Evolutionary conservation across 2,329 filamentous ascomycete genomes (phyloP), one percentile per base, ranked within the genome.

Genomic region (Colletotrichum sp.): DNA sequence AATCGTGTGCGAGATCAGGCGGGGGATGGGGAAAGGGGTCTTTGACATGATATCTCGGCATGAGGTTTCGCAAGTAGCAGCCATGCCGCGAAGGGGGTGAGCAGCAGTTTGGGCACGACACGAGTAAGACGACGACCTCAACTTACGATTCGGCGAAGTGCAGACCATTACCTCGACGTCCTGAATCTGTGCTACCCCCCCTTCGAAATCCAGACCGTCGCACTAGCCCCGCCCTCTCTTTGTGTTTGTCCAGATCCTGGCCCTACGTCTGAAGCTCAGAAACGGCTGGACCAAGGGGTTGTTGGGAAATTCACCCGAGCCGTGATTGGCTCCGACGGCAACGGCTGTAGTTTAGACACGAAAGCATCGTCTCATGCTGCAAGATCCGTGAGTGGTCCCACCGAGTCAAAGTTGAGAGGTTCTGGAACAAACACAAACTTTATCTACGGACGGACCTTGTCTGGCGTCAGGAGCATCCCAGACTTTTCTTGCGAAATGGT

Each of bases 381-480:
- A 24, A 30, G 36, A 68, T 43, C 36, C 32, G 63, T 68, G 70
- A 72, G 57, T 75, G 68, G 72, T 24, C 48, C 26, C 24, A 10
- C 26, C 15, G 69, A 75, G 63, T 72, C 63, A 73, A 75, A 55
- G 32, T 64, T 28, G 28, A 48, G 64, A 75, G 63, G 38, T 75
- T 67, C 32, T 75, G 73, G 73, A 68, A 75, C 69, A 68, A 21
- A 30, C 8, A 26, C 16, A 57, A 75, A 75, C 30, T 67, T 26
- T 75, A 64, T 64, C 24, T 58, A 38, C 69, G 57, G 63, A 75
- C 55, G 57, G 70, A 48, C 36, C 60, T 61, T 61, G 28, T 61
- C 58, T 61, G 10, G 43, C 18, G 32, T 28, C 30, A 28, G 71
- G 67, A 16, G n/a, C 48, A 36, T 24, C 67, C 67, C 24, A 15